Conservation (phyloP, 2,329 filamentous ascomycete species). For the Cladosporium sp. region DNA sequence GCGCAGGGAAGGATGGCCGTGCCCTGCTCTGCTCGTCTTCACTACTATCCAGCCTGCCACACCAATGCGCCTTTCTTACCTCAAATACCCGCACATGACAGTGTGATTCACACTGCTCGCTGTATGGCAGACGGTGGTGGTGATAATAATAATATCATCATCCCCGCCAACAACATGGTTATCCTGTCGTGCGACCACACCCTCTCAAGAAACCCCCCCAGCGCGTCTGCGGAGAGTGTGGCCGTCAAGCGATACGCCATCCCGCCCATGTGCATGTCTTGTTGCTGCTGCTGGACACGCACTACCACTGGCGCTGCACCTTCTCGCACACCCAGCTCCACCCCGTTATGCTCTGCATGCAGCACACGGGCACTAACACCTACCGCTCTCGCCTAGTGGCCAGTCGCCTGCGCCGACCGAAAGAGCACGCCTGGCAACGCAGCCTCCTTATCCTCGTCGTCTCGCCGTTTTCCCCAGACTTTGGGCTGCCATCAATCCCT, state of each 20-base stretch:
- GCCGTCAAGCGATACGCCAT: constrained; percentile 3
- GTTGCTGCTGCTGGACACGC: constrained; percentile 7
- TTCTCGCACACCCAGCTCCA: neutral
- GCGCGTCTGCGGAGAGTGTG: constrained; percentile 1
- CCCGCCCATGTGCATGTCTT: constrained; percentile 3
- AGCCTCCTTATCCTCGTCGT: constrained; percentile 10
- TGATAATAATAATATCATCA: neutral
- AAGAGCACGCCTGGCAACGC: neutral
- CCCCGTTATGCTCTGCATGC: constrained; percentile 7
- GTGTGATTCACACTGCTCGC: neutral
- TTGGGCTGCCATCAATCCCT: constrained; percentile 14
- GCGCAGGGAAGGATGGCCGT: constrained; percentile 13
- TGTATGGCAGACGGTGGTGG: neutral
- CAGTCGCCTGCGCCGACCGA: neutral
- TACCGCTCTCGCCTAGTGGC: constrained; percentile 15
- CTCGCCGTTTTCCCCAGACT: constrained; percentile 9
- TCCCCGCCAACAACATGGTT: neutral
- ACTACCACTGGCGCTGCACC: constrained; percentile 7
- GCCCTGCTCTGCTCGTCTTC: neutral
- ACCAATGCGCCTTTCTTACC: neutral
- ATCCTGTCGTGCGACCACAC: constrained; percentile 9
- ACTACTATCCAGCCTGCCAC: neutral
- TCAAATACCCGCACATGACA: constrained; percentile 2
- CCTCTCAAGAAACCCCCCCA: too few relatives aligned
- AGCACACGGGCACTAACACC: constrained; percentile 15